A percentile compares a stretch with the other conserved stretches of the same genome.
Evolutionary conservation across 2,329 filamentous ascomycete genomes (phyloP).

Genomic region (Lachnellula hyalina): DNA sequence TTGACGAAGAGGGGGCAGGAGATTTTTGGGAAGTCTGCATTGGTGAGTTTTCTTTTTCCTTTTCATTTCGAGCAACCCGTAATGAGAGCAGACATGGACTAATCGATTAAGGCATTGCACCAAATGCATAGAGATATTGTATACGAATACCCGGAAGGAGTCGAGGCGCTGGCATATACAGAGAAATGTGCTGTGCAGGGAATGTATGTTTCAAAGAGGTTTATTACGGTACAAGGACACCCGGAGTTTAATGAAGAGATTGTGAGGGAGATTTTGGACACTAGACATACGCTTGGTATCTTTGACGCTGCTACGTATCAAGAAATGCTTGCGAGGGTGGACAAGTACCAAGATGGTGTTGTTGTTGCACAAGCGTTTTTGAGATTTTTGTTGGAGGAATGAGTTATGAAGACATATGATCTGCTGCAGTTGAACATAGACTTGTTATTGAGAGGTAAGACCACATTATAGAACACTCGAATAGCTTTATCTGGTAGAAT

Average conservation of each 20-base stretch:
- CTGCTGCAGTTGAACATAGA: constrained; percentile 14
- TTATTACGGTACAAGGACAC: constrained; percentile 80
- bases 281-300: constrained; percentile 60
- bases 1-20: constrained; percentile 66
- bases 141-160: constrained; percentile 53
- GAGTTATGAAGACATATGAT: not conserved
- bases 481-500: too few relatives aligned
- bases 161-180: constrained; percentile 60
- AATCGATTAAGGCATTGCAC: constrained; percentile 54
- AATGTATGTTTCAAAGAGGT: constrained; percentile 62
- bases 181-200: constrained; percentile 69
- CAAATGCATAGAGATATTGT: constrained; percentile 86
- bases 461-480: too few relatives aligned
- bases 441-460: not conserved
- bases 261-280: constrained; percentile 60
- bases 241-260: constrained; percentile 76
- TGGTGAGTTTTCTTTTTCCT: constrained; percentile 35
- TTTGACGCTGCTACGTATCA: constrained; percentile 64
- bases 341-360: constrained; percentile 72
- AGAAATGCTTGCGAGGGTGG: constrained; percentile 62
- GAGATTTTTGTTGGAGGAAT: constrained; percentile 62
- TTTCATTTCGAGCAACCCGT: not conserved
- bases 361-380: constrained; percentile 68
- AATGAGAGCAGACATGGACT: not conserved
- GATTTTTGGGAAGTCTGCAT: constrained; percentile 61